Percentiles rank a stretch among this genome's conserved stretches.
Evolutionary conservation across 1,284 basidiomycete genomes (phyloP).

Genomic region (Apiotrichum domesticum): DNA sequence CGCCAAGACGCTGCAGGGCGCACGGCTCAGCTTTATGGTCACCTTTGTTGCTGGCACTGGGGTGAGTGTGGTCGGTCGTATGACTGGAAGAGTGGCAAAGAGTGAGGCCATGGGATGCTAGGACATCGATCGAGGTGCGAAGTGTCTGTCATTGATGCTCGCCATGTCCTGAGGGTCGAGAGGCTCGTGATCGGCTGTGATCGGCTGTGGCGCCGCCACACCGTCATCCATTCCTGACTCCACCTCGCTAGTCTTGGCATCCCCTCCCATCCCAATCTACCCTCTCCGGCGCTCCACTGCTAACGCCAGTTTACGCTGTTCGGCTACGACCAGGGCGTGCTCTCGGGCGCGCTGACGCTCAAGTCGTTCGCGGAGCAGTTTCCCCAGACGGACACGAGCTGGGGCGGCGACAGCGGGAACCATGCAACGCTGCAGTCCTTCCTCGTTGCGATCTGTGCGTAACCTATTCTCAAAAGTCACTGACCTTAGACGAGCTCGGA

Average conservation of each 20-base stretch:
- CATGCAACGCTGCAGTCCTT: conserved; percentile 37
- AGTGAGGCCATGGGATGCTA: too few relatives aligned
- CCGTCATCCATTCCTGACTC: too few relatives aligned
- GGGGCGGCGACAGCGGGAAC: conserved; percentile 6
- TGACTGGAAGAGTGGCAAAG: too few relatives aligned
- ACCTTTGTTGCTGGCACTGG: conserved; percentile 17
- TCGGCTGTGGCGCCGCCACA: too few relatives aligned
- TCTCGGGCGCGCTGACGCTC: conserved; percentile 42
- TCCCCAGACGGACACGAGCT: conserved; percentile 14
- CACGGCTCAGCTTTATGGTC: conserved; percentile 8
- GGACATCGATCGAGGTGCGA: too few relatives aligned
- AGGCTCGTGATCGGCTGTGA: too few relatives aligned
- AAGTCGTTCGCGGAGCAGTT: conserved; percentile 26
- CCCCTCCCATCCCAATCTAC: too few relatives aligned
- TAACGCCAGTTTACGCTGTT: conserved; percentile 13
- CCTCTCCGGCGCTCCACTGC: not conserved
- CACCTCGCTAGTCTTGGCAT: too few relatives aligned
- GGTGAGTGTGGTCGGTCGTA: not conserved
- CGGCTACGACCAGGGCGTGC: conserved; percentile 38
- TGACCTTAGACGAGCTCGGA: conserved; percentile 35
- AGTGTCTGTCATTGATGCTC: too few relatives aligned
- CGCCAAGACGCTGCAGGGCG: too few relatives aligned
- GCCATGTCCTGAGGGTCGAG: too few relatives aligned
- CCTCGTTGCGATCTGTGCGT: conserved; percentile 35
- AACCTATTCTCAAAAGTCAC: too few relatives aligned